Percentiles rank a stretch among this genome's conserved stretches.
These are phyloP conservation scores for Lodderomyces orthopsilosis DNA, from an alignment of 1,139 yeast genomes.

Conservation along the genomic window DNA sequence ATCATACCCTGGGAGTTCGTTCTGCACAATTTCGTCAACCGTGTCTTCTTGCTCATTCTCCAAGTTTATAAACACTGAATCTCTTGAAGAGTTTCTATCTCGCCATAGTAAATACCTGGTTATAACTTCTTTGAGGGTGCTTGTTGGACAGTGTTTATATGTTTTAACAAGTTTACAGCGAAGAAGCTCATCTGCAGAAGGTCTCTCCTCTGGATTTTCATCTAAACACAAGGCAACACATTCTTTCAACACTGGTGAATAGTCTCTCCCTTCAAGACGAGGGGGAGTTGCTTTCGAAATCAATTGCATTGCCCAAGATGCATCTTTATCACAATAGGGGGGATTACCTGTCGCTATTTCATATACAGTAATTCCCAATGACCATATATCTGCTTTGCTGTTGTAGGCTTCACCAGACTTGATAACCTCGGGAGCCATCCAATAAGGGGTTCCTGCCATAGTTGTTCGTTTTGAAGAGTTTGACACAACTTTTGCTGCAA, in stretches of 20 bases:
- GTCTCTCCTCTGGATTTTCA: constrained; percentile 87
- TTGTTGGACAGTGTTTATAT: constrained; percentile 59
- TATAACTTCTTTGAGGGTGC: constrained; percentile 70
- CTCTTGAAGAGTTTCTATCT: constrained; percentile 56
- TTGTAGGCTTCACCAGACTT: constrained; percentile 88
- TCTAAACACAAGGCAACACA: constrained; percentile 88
- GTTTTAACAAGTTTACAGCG: constrained; percentile 69
- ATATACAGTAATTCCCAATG: constrained; percentile 87
- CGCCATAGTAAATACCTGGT: constrained; percentile 79
- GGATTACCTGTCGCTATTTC: constrained; percentile 98
- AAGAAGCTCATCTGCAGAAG: constrained; percentile 78
- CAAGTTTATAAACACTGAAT: constrained; percentile 39
- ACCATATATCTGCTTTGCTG: constrained; percentile 89
- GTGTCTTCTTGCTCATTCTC: constrained; percentile 27
- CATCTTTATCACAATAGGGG: constrained; percentile 94
- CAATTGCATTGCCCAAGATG: constrained; percentile 89
- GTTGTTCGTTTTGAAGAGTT: constrained; percentile 80
- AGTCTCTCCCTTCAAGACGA: constrained; percentile 85
- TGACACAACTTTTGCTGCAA: constrained; percentile 89
- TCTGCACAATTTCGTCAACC: constrained; percentile 15
- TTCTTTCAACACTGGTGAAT: constrained; percentile 75
- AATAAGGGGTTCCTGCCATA: constrained; percentile 98
- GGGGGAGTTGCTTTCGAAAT: constrained; percentile 94
- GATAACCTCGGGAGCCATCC: constrained; percentile 99
- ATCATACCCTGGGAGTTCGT: constrained; percentile 17